Percentiles rank a stretch among this genome's conserved stretches.
Conservation (phyloP, 306 rosid genomes). For the Glycyrrhiza uralensis region DNA sequence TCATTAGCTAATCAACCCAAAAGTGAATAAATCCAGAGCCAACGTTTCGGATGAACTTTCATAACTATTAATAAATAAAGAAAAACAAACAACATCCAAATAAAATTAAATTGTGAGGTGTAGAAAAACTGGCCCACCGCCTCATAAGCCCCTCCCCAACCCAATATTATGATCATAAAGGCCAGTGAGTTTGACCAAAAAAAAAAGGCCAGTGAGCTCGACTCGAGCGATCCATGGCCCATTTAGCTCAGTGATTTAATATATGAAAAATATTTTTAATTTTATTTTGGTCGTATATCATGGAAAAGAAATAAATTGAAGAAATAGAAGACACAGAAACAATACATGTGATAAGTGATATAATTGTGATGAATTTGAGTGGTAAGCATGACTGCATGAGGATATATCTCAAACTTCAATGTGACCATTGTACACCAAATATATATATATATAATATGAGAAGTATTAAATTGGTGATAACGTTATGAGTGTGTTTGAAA, state of each 20-base stretch:
- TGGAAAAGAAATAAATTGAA: too few species aligned
- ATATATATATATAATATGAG: too few species aligned
- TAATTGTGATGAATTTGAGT: too few species aligned
- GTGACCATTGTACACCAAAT: too few species aligned
- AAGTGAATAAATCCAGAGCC: not conserved
- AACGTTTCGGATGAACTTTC: not conserved
- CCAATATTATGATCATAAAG: conserved; percentile 2
- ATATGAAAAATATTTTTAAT: too few species aligned
- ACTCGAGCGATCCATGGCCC: conserved; percentile 21
- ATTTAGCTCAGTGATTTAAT: conserved; percentile 3
- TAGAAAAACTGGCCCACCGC: conserved; percentile 30
- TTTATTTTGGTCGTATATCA: too few species aligned
- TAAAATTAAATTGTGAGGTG: not conserved
- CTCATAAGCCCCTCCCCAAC: not conserved
- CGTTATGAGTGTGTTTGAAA: too few species aligned
- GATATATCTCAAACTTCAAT: too few species aligned
- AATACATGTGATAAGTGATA: too few species aligned
- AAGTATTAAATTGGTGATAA: too few species aligned
- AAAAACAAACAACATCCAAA: conserved; percentile 11
- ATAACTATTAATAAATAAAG: not conserved
- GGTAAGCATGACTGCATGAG: too few species aligned
- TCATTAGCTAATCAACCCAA: not conserved
- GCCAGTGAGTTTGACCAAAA: conserved; percentile 22
- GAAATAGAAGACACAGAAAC: too few species aligned
- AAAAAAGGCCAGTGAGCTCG: conserved; percentile 24